A percentile compares a stretch with the other conserved stretches of the same genome.
These are phyloP conservation scores for Kodamaea alishanica DNA, from an alignment of 1,139 yeast genomes.

Conservation along the genomic window DNA sequence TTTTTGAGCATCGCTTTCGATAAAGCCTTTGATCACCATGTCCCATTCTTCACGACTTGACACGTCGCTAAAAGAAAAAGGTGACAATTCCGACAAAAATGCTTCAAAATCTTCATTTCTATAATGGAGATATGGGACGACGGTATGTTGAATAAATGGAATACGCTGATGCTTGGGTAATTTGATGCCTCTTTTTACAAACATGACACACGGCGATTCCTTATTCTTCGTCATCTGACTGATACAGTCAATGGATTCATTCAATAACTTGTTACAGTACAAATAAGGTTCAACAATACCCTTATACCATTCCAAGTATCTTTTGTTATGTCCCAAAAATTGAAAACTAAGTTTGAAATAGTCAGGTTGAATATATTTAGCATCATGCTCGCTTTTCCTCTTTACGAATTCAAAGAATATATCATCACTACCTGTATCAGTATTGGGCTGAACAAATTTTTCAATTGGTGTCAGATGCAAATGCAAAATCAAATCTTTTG, in stretches of 20 bases:
- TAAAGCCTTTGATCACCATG: no score
- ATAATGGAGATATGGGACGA: no score
- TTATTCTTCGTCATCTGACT: conserved; percentile 2
- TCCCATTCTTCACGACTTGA: no score
- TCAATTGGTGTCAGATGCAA: conserved; percentile 1
- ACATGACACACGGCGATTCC: no score
- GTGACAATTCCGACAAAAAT: no score
- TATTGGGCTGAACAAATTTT: neutral
- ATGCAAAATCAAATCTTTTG: conserved; percentile 14
- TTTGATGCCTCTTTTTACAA: no score
- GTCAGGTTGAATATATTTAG: conserved; percentile 20
- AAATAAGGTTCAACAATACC: conserved; percentile 29
- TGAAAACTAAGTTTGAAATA: conserved; percentile 17
- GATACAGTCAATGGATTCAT: neutral
- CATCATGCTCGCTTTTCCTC: conserved; percentile 22
- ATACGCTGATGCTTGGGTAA: no score
- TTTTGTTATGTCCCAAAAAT: conserved; percentile 13
- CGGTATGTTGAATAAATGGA: no score
- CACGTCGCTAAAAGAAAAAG: no score
- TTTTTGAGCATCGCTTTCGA: no score
- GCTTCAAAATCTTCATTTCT: no score
- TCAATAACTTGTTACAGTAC: conserved; percentile 20
- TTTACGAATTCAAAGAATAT: conserved; percentile 20
- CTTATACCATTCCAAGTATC: conserved; percentile 27
- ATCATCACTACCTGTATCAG: conserved; percentile 5